These are phyloP conservation scores for Russula sp. DNA, from an alignment of 768 basidiomycete genomes.

Conservation along the genomic window DNA sequence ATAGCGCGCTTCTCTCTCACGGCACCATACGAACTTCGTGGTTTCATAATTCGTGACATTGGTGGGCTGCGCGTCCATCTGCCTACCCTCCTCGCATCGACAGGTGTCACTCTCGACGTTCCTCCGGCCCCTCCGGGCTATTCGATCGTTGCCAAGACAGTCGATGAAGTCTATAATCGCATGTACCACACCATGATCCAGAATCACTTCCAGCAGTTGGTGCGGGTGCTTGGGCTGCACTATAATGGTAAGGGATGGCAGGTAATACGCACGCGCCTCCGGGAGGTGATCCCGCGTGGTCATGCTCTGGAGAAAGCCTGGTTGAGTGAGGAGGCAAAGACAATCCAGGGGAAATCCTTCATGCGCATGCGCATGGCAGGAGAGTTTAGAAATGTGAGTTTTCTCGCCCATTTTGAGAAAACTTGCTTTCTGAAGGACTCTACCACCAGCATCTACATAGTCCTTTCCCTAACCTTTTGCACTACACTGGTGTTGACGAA, in stretches of 20 bases:
- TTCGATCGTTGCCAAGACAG: constrained; percentile 38
- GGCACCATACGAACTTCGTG: constrained; percentile 40
- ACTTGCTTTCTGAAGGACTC: background rate
- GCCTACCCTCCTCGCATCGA: constrained; percentile 41
- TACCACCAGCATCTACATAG: constrained; percentile 42
- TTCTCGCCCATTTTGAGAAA: background rate
- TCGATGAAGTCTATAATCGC: constrained; percentile 49
- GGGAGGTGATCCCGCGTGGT: constrained; percentile 36
- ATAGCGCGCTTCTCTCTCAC: constrained; percentile 44
- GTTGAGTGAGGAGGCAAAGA: constrained; percentile 42
- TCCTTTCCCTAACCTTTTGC: constrained; percentile 49
- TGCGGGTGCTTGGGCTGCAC: constrained; percentile 50
- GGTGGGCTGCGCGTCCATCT: constrained; percentile 49
- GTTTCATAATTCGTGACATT: constrained; percentile 53
- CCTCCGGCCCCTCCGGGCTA: constrained; percentile 31
- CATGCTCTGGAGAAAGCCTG: constrained; percentile 43
- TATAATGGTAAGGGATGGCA: constrained; percentile 49
- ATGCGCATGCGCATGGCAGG: constrained; percentile 51
- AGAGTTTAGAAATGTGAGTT: constrained; percentile 48
- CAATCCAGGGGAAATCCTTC: constrained; percentile 48
- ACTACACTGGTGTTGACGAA: constrained; percentile 35
- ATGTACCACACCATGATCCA: constrained; percentile 55
- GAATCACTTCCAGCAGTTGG: constrained; percentile 53
- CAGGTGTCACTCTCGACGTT: constrained; percentile 44
- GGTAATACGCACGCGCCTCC: constrained; percentile 40